Percentiles rank a stretch among this genome's conserved stretches.
Conservation (phyloP, 805 yeast species). For the Barnettozyma salicaria region DNA sequence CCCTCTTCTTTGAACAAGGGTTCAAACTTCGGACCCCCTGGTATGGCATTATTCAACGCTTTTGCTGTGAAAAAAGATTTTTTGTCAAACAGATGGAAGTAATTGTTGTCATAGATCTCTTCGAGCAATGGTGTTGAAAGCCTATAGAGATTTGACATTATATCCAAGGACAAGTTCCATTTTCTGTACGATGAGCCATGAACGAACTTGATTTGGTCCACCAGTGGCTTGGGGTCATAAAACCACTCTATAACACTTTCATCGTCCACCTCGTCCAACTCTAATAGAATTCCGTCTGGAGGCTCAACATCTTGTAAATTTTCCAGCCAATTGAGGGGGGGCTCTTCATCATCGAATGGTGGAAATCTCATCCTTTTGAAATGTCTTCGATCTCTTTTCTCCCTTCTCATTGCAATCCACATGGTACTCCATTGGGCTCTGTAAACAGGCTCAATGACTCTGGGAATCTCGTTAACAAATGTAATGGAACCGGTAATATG, state of each 20-base stretch:
- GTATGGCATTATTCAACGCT: constrained; percentile 78
- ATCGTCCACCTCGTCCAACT: constrained; percentile 61
- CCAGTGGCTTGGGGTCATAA: constrained; percentile 69
- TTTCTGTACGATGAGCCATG: constrained; percentile 73
- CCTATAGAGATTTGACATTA: constrained; percentile 60
- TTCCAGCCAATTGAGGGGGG: constrained; percentile 79
- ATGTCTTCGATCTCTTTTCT: constrained; percentile 83
- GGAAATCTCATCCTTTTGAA: constrained; percentile 93
- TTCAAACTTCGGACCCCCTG: constrained; percentile 96
- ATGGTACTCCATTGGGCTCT: constrained; percentile 92
- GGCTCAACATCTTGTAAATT: constrained; percentile 69
- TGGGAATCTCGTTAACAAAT: constrained; percentile 85
- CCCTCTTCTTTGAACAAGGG: constrained; percentile 66
- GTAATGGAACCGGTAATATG: constrained; percentile 93
- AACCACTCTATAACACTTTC: constrained; percentile 65
- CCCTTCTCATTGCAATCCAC: constrained; percentile 92
- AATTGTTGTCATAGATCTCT: constrained; percentile 46
- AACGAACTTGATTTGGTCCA: constrained; percentile 47
- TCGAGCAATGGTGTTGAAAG: constrained; percentile 67
- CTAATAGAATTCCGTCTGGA: constrained; percentile 61
- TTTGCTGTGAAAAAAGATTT: constrained; percentile 85
- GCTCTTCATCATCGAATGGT: constrained; percentile 96
- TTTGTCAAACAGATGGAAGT: constrained; percentile 67
- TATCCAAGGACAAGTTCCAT: constrained; percentile 60
- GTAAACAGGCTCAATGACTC: constrained; percentile 88